These are phyloP conservation scores for Penicillium tannophilum DNA, from an alignment of 495 filamentous ascomycete species.

Conservation along the genomic window DNA sequence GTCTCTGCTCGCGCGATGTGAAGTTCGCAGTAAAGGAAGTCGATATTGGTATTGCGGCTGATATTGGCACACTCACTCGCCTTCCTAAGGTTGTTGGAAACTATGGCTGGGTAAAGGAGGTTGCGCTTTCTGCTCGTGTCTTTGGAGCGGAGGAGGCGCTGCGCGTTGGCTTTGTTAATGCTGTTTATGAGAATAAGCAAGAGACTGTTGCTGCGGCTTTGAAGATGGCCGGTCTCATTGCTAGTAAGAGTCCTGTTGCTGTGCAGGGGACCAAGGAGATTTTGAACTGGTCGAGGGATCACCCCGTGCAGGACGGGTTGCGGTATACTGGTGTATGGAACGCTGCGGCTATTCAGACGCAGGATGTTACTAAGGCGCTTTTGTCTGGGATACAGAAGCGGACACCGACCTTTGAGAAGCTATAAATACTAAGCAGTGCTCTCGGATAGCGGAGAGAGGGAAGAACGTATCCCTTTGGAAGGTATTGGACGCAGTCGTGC, in stretches of 20 bases:
- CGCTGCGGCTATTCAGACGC: conserved; percentile 74
- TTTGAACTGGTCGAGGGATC: conserved; percentile 82
- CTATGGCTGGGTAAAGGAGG: conserved; percentile 88
- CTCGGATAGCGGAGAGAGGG: no score
- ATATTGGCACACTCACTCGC: conserved; percentile 84
- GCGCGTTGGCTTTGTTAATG: conserved; percentile 80
- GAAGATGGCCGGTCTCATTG: conserved; percentile 66
- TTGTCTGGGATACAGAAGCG: conserved; percentile 75
- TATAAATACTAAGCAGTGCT: conserved; percentile 48
- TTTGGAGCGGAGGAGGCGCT: conserved; percentile 82
- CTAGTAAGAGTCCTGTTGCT: conserved; percentile 85
- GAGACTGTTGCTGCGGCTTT: conserved; percentile 63
- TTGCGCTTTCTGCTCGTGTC: conserved; percentile 73
- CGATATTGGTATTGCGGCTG: conserved; percentile 91
- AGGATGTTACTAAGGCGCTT: conserved; percentile 74
- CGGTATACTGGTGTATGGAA: conserved; percentile 90
- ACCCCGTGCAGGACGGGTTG: conserved; percentile 75
- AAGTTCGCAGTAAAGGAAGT: conserved; percentile 89
- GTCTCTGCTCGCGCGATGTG: conserved; percentile 65
- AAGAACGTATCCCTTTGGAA: no score
- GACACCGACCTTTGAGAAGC: conserved; percentile 83
- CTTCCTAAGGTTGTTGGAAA: conserved; percentile 82
- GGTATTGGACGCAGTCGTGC: no score
- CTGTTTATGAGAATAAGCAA: conserved; percentile 68
- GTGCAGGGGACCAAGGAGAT: conserved; percentile 93